Percentiles rank a stretch among this genome's conserved stretches.
Evolutionary conservation across 495 filamentous ascomycete genomes (phyloP).

Genomic region (Parmelia sp.): DNA sequence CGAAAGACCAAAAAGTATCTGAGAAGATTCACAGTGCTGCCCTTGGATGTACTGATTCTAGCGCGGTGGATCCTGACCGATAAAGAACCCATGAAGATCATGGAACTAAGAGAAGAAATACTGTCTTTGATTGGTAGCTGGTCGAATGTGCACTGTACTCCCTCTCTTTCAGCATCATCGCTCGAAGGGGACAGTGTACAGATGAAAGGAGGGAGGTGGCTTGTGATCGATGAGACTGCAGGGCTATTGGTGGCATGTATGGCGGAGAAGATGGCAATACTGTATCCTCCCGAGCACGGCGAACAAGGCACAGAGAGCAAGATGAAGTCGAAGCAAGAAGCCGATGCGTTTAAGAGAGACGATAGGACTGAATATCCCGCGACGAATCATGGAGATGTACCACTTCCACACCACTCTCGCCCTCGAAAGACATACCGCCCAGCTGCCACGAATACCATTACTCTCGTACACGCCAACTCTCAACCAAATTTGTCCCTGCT

Average conservation of each 20-base stretch:
- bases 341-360: constrained; percentile 11
- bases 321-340: constrained; percentile 8
- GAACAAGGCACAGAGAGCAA: constrained; percentile 31
- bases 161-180: neutral
- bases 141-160: constrained; percentile 54
- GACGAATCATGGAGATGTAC: constrained; percentile 1
- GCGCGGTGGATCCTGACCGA: constrained; percentile 66
- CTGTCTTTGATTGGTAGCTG: constrained; percentile 64
- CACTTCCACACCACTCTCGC: neutral
- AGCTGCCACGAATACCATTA: constrained; percentile 72
- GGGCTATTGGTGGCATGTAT: constrained; percentile 80
- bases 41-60: constrained; percentile 69
- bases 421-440: constrained; percentile 19
- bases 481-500: constrained; percentile 85
- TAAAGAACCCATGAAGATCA: constrained; percentile 68
- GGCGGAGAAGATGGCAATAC: constrained; percentile 85
- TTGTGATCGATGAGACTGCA: constrained; percentile 85
- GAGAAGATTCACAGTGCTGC: constrained; percentile 73
- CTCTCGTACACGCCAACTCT: constrained; percentile 75
- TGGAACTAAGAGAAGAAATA: constrained; percentile 85
- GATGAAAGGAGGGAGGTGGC: constrained; percentile 62
- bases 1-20: constrained; percentile 92
- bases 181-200: constrained; percentile 12
- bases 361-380: constrained; percentile 5
- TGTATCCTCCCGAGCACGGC: constrained; percentile 47